A percentile compares a stretch with the other conserved stretches of the same genome.
These are phyloP conservation scores for Castanopsis chinensis DNA, from an alignment of 306 rosid genomes.

Conservation along the genomic window DNA sequence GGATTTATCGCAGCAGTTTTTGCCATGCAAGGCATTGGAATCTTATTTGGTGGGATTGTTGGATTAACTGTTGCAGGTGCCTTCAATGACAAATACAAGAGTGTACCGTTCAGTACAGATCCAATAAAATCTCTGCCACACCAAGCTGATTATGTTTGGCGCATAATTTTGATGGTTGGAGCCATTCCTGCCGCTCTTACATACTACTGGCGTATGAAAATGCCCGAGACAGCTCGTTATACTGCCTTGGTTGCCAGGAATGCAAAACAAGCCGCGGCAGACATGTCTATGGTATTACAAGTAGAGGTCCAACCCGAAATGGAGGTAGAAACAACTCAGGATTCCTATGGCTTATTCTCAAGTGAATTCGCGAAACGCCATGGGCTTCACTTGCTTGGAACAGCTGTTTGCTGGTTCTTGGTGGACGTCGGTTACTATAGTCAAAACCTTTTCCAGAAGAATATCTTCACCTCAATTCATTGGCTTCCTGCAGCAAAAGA, in stretches of 20 bases:
- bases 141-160: conserved; percentile 27
- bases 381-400: conserved; percentile 14
- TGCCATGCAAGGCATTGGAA: conserved; percentile 23
- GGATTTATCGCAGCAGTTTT: conserved; percentile 23
- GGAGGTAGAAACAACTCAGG: background rate
- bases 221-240: conserved; percentile 34
- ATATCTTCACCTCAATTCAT: background rate
- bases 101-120: no score
- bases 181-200: conserved; percentile 21
- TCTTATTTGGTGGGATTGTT: conserved; percentile 10
- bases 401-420: conserved; percentile 16
- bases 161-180: conserved; percentile 21
- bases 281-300: conserved; percentile 23
- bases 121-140: background rate
- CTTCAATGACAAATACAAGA: background rate
- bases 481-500: conserved; percentile 7
- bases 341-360: conserved; percentile 12
- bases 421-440: conserved; percentile 19
- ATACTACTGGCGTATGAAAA: conserved; percentile 29
- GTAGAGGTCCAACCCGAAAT: conserved; percentile 8
- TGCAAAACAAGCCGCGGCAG: conserved; percentile 20
- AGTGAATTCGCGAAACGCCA: conserved; percentile 13
- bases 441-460: conserved; percentile 23
- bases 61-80: background rate
- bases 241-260: conserved; percentile 19